These are phyloP conservation scores for Panus rudis DNA, from an alignment of 768 basidiomycete species.

Conservation along the genomic window DNA sequence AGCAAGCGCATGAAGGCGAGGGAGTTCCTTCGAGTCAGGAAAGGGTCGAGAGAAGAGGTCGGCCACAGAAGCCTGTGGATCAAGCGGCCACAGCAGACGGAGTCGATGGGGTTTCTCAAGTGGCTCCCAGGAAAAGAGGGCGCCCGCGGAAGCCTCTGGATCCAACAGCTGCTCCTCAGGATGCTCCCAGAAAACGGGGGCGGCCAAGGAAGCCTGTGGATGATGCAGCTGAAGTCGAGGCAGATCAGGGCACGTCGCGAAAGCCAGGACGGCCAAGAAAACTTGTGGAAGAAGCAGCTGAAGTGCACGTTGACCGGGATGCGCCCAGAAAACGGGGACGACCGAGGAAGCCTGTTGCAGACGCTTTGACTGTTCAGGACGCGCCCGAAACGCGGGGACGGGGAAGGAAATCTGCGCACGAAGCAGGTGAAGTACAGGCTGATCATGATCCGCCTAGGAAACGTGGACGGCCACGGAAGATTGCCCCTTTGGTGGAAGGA, in stretches of 20 bases:
- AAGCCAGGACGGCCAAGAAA: neutral
- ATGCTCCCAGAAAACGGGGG: neutral
- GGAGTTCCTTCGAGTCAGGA: neutral
- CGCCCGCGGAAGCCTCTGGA: neutral
- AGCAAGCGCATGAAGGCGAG: neutral
- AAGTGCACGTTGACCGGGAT: too few species aligned
- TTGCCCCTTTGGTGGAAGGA: too few species aligned
- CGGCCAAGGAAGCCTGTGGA: neutral
- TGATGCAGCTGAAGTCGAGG: neutral
- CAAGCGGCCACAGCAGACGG: neutral
- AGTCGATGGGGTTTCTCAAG: neutral
- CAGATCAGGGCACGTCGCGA: neutral
- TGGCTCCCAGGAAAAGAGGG: neutral
- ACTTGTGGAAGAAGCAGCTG: neutral
- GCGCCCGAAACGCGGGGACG: neutral
- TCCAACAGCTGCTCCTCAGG: too few species aligned
- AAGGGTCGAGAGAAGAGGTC: neutral
- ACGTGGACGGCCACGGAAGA: neutral
- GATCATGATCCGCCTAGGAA: too few species aligned
- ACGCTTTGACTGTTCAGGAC: neutral
- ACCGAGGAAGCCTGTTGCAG: neutral
- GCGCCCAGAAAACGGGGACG: too few species aligned
- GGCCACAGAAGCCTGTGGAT: neutral
- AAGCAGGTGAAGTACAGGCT: neutral
- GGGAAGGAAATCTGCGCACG: neutral